A percentile compares a stretch with the other conserved stretches of the same genome.
phyloP scores from a whole-genome alignment of 2,329 filamentous ascomycete species.

The Chaetomium globosum region DNA sequence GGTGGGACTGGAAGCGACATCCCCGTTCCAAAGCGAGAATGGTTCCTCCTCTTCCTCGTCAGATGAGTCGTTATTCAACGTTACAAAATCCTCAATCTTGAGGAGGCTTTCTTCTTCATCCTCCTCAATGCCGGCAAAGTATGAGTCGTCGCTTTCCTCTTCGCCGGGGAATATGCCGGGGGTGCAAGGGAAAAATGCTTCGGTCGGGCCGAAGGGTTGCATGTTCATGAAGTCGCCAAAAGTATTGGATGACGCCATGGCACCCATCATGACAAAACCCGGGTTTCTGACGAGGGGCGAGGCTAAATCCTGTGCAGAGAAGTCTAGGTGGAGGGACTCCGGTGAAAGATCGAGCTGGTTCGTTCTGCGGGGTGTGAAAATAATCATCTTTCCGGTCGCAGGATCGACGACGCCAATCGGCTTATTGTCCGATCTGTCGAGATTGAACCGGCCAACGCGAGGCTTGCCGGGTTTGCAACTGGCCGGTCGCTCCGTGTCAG shows the following conservation, averaged over 20 bases:
- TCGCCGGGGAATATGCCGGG: constrained; percentile 60
- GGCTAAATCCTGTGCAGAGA: constrained; percentile 46
- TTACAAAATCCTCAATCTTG: constrained; percentile 72
- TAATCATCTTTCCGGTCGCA: constrained; percentile 63
- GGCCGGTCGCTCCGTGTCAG: constrained; percentile 53
- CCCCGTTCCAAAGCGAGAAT: constrained; percentile 42
- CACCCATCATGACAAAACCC: constrained; percentile 77
- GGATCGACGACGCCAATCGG: constrained; percentile 63
- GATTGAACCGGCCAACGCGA: constrained; percentile 57
- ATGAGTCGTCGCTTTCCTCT: constrained; percentile 55
- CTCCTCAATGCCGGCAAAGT: constrained; percentile 47
- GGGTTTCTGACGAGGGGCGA: constrained; percentile 67
- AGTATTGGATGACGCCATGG: constrained; percentile 62
- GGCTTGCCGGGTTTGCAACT: constrained; percentile 52
- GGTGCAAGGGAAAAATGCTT: constrained; percentile 73
- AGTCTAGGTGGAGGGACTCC: constrained; percentile 57
- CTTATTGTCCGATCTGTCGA: constrained; percentile 58
- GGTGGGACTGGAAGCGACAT: constrained; percentile 53
- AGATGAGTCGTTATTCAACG: constrained; percentile 64
- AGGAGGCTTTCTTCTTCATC: constrained; percentile 61
- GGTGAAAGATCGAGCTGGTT: constrained; percentile 57
- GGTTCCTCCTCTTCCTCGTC: constrained; percentile 58
- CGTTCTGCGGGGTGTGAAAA: constrained; percentile 59
- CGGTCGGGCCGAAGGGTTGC: constrained; percentile 70
- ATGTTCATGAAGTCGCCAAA: constrained; percentile 62